Conservation (phyloP, 306 rosid genomes). For the Lablab purpureus region DNA sequence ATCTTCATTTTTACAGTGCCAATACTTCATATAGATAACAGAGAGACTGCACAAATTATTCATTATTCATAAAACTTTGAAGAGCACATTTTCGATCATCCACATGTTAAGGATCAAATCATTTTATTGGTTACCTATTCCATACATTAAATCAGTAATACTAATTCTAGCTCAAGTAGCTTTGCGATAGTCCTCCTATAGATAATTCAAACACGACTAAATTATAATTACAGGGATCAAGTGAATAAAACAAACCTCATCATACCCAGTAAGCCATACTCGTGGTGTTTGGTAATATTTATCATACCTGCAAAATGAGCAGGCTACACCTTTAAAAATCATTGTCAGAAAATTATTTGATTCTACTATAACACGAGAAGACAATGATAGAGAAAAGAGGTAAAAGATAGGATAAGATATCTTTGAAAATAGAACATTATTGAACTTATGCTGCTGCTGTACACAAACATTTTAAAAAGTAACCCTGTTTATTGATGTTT, state of each 20-base stretch:
- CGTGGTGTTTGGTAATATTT: conserved; percentile 98
- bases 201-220: conserved; percentile 24
- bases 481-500: neutral
- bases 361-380: conserved; percentile 14
- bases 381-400: neutral
- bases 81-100: conserved; percentile 5
- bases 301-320: conserved; percentile 74
- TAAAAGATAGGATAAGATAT: neutral
- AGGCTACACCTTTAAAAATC: conserved; percentile 25
- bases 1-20: neutral
- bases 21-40: neutral
- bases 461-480: neutral
- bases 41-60: conserved; percentile 1
- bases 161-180: neutral
- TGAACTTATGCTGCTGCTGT: neutral
- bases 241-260: conserved; percentile 70
- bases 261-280: conserved; percentile 98
- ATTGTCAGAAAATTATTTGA: conserved; percentile 32
- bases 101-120: neutral
- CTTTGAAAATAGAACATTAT: neutral
- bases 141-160: neutral
- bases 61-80: conserved; percentile 4
- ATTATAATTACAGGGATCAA: conserved; percentile 22
- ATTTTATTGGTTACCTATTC: neutral
- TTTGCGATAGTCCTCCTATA: conserved; percentile 4